phyloP scores from a whole-genome alignment of 495 filamentous ascomycete genomes.

The Neurospora discreta region DNA sequence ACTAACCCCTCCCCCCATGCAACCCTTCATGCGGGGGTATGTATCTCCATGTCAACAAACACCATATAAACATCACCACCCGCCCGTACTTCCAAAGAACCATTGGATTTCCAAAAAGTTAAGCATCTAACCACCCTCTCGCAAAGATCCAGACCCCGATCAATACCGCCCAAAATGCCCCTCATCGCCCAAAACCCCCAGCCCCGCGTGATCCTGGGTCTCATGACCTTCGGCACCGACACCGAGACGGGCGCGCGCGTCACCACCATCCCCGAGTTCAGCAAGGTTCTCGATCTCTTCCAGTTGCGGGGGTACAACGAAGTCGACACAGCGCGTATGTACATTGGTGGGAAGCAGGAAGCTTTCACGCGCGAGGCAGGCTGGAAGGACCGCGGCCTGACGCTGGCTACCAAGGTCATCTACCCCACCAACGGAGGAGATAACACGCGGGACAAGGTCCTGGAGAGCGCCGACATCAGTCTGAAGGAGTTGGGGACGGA shows the following conservation, averaged over 20 bases:
- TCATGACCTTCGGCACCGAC: slow-evolving; percentile 51
- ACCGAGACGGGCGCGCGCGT: slow-evolving; percentile 52
- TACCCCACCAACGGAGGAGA: slow-evolving; percentile 50
- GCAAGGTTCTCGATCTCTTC: slow-evolving; percentile 54
- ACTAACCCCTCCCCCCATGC: background rate
- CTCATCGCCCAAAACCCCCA: slow-evolving; percentile 33
- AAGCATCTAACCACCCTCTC: background rate
- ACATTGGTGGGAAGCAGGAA: slow-evolving; percentile 67
- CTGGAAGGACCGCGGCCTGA: slow-evolving; percentile 76
- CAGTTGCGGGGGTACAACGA: slow-evolving; percentile 67
- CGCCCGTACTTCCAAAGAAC: background rate
- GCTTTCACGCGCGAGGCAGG: slow-evolving; percentile 62
- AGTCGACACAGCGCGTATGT: slow-evolving; percentile 68
- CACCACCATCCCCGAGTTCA: slow-evolving; percentile 55
- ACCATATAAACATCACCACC: background rate
- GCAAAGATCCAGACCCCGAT: background rate
- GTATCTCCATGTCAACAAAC: background rate
- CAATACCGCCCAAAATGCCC: slow-evolving; percentile 22
- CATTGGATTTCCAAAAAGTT: background rate
- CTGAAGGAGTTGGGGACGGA: slow-evolving; percentile 65
- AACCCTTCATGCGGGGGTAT: background rate
- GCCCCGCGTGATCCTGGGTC: slow-evolving; percentile 46
- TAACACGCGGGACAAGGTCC: slow-evolving; percentile 48
- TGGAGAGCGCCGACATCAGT: slow-evolving; percentile 49
- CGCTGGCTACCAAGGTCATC: slow-evolving; percentile 66